A percentile compares a stretch with the other conserved stretches of the same genome.
These are phyloP conservation scores for Acer negundo DNA, from an alignment of 345 rosid species.

Conservation along the genomic window DNA sequence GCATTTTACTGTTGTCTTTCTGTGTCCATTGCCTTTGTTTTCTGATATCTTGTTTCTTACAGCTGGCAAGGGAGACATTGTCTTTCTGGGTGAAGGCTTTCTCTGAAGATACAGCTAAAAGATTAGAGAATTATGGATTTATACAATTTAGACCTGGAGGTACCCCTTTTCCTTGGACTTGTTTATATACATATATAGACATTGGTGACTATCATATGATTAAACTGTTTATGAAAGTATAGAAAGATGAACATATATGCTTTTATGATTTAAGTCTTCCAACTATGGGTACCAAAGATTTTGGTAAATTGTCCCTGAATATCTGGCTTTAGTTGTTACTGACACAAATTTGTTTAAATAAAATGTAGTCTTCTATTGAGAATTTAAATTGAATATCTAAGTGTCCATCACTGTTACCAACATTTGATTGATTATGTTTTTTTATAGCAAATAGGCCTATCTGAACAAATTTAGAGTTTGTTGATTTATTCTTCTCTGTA, in stretches of 20 bases:
- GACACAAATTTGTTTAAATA: background rate
- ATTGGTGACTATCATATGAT: background rate
- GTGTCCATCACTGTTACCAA: too few species aligned
- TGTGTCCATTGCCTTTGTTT: background rate
- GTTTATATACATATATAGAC: background rate
- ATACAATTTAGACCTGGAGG: slow-evolving; percentile 98
- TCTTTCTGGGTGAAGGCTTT: slow-evolving; percentile 99
- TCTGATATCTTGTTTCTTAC: slow-evolving; percentile 28
- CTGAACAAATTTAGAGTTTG: too few species aligned
- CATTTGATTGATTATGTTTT: too few species aligned
- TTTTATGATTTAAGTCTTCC: background rate
- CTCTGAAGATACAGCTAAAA: slow-evolving; percentile 94
- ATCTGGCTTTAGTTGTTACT: slow-evolving; percentile 12
- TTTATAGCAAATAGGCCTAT: too few species aligned
- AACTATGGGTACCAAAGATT: background rate
- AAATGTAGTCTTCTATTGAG: background rate
- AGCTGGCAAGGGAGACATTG: slow-evolving; percentile 94
- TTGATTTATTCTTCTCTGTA: too few species aligned
- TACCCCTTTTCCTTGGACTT: slow-evolving; percentile 24
- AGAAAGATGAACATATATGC: background rate
- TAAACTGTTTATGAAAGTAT: background rate
- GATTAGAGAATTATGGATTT: slow-evolving; percentile 94
- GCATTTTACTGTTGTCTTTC: background rate
- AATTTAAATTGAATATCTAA: background rate
- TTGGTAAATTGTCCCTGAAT: background rate